Conservation (phyloP, 345 rosid genomes). For the Brassica incana region DNA sequence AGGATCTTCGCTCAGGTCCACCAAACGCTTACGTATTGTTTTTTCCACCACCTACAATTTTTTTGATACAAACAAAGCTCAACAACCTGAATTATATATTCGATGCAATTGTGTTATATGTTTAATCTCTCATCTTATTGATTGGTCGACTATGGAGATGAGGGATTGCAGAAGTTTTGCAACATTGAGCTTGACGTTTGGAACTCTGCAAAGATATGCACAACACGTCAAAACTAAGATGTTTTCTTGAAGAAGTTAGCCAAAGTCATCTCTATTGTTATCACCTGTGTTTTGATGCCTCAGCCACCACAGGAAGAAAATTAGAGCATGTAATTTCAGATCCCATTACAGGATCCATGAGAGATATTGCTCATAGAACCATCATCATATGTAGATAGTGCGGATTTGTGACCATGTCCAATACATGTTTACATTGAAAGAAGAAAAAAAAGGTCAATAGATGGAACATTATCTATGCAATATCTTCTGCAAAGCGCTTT, state of each 20-base stretch:
- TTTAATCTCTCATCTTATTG: conserved; percentile 54
- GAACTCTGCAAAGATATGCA: conserved; percentile 57
- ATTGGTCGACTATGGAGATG: conserved; percentile 74
- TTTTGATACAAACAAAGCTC: neutral
- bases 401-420: conserved; percentile 74
- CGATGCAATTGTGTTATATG: neutral
- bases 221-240: conserved; percentile 13
- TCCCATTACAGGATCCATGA: no score
- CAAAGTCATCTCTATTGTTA: neutral
- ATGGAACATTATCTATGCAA: neutral
- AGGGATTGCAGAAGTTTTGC: conserved; percentile 89
- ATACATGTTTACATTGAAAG: conserved; percentile 46
- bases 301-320: conserved; percentile 67
- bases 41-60: conserved; percentile 67
- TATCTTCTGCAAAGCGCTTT: conserved; percentile 21
- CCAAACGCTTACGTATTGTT: conserved; percentile 76
- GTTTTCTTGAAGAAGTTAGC: neutral
- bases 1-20: conserved; percentile 28
- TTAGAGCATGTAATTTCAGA: conserved; percentile 33
- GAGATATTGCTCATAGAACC: no score
- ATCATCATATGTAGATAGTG: conserved; percentile 50
- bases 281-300: conserved; percentile 88
- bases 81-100: neutral
- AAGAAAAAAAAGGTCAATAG: neutral
- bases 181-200: conserved; percentile 89